A percentile compares a stretch with the other conserved stretches of the same genome.
phyloP scores from a whole-genome alignment of 176 grass and related monocot genomes.

The Guadua angustifolia region DNA sequence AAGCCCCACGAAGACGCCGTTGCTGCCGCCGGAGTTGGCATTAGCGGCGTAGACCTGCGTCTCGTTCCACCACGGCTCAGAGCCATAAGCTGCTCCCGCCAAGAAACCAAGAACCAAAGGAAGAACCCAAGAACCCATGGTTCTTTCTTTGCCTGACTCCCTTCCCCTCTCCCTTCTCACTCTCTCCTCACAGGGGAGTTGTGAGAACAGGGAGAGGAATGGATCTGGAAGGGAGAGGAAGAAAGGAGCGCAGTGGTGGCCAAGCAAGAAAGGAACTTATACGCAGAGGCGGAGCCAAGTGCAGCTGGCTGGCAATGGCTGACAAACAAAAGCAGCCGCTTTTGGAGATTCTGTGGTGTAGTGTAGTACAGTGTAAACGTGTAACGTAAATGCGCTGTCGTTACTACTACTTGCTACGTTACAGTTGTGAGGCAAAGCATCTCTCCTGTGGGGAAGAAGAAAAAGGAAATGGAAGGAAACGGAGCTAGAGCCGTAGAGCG shows the following conservation, averaged over 20 bases:
- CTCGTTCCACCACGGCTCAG: constrained; percentile 66
- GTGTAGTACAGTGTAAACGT: constrained; percentile 6
- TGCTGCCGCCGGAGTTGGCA: constrained; percentile 44
- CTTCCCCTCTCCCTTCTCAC: neutral
- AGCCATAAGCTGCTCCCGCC: constrained; percentile 42
- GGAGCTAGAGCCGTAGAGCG: neutral
- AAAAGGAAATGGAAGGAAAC: neutral
- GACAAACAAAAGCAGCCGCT: constrained; percentile 33
- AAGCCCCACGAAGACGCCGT: constrained; percentile 73
- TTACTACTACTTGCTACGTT: neutral
- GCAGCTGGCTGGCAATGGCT: constrained; percentile 46
- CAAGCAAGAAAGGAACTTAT: constrained; percentile 52
- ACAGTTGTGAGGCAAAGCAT: constrained; percentile 42
- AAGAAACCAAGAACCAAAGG: constrained; percentile 38
- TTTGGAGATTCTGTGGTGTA: constrained; percentile 25
- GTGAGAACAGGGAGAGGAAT: neutral
- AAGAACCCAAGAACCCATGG: constrained; percentile 42
- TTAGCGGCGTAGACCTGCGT: constrained; percentile 44
- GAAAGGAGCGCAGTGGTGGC: constrained; percentile 33
- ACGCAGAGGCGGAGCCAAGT: constrained; percentile 27
- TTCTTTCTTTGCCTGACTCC: neutral
- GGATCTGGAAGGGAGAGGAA: constrained; percentile 53
- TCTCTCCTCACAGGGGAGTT: constrained; percentile 26
- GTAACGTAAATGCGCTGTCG: neutral
- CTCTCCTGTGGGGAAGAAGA: neutral